Evolutionary conservation across 257 asterid genomes (phyloP).

Genomic region (Penstemon davidsonii): DNA sequence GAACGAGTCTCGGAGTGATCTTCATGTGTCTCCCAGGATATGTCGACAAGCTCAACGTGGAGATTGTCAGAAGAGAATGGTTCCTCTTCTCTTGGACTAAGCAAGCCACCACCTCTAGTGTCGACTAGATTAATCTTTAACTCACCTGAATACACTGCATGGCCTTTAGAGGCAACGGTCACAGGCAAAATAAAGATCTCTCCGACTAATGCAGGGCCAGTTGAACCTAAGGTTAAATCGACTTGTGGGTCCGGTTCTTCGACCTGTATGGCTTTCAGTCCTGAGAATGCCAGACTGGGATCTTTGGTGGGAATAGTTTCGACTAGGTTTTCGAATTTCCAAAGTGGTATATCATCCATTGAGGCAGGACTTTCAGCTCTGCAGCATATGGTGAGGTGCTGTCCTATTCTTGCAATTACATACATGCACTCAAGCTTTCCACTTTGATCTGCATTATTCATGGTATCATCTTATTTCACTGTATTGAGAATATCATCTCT

Average conservation of each 20-base stretch:
- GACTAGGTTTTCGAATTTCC: constrained; percentile 86
- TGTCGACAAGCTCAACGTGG: constrained; percentile 86
- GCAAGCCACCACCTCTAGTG: constrained; percentile 92
- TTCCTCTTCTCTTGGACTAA: constrained; percentile 93
- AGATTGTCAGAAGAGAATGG: constrained; percentile 76
- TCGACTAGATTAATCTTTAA: constrained; percentile 93
- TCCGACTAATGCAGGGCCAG: constrained; percentile 94
- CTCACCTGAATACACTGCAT: constrained; percentile 86
- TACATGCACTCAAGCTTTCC: constrained; percentile 97
- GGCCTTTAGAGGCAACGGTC: constrained; percentile 81
- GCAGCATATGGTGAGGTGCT: constrained; percentile 83
- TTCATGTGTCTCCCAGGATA: constrained; percentile 49
- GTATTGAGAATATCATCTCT: constrained; percentile 9
- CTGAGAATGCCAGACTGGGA: constrained; percentile 88
- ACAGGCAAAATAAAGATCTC: constrained; percentile 86
- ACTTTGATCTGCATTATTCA: constrained; percentile 78
- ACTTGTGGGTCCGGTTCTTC: constrained; percentile 99
- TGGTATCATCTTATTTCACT: constrained; percentile 27
- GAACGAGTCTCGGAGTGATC: constrained; percentile 43
- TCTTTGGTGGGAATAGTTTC: constrained; percentile 84
- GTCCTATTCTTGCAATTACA: constrained; percentile 86
- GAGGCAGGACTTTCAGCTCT: constrained; percentile 99
- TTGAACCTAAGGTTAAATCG: constrained; percentile 71
- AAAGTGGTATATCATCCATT: constrained; percentile 83
- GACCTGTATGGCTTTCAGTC: constrained; percentile 93